Base-by-base conservation (phyloP, 768 basidiomycete species). In the Coprinopsis cinerea region DNA sequence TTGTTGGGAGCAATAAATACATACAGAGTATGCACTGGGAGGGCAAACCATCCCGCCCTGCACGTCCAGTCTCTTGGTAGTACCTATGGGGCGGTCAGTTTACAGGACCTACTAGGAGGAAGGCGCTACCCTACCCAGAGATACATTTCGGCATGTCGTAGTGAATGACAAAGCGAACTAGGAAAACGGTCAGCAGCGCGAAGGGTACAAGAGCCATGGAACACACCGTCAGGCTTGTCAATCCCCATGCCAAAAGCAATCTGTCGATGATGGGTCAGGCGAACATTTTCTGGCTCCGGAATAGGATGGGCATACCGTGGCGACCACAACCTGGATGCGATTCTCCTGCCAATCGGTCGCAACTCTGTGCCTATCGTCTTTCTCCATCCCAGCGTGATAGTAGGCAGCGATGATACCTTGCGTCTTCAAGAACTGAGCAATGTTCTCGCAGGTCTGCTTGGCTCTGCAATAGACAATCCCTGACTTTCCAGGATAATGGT, bases 211-310 rank as follows among this genome's bases (percentile, higher is more conserved):
- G 17, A 22, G 20, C 36, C 4, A 23, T 15, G 28, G 26, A 27
- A 44, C 69, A 54, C 62, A 86, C 86, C 87, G 57, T 89, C 78
- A 4, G 82, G 64, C 64, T 94, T 93, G 65, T 94, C 90, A 44
- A 95, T 90, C 1, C 95, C 94, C 93, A 98, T 98, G 10, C 95
- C 95, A 64, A 98, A 98, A 0, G 93, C 93, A 55, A 93, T 82
- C 92, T 93, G 59, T 27, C 15, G 2, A 18, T 4, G 1, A 23
- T 20, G 28, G 7, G 37, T n/a, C 3, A 44, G 11, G 4, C 20
- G 32, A 32, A 15, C 27, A 3, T 15, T 34, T 4, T 49, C 28
- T 40, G n/a, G 11, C 13, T 48, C 44, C 41, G n/a, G 37, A 30
- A 25, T 44, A 20, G 37, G 14, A 49, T 53, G 39, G 7, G 10